Base-by-base conservation (phyloP, 495 filamentous ascomycete genomes). In the Neurospora discreta region DNA sequence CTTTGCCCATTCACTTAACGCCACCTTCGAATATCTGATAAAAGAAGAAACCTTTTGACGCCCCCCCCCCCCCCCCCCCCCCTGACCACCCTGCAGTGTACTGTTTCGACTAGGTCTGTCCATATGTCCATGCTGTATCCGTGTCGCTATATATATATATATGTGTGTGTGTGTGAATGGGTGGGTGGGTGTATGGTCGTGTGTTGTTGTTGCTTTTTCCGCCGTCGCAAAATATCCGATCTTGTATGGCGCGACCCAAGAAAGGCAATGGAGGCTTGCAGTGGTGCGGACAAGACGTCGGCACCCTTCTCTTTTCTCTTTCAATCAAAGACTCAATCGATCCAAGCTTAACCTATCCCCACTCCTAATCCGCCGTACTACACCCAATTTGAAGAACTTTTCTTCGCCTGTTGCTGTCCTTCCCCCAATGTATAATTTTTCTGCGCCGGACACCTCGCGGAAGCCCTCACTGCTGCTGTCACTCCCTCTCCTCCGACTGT, bases 361-460 rank as follows among this genome's bases (percentile, higher is more conserved):
- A 75, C 87, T 89, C 70, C 83, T 80, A 44, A 87, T 82, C 70
- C 87, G 77, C 77, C 84, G 81, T 46, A 88, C 86, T 13, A 88
- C 85, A 26, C 87, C 86, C 1, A 89, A 77, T 74, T 92, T 90
- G 75, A 96, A 96, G 79, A 94, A 97, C 76, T 89, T 86, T 80
- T 97, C 94, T 77, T 97, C 94, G 5, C 94, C 94, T 1, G 82
- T 85, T n/a, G 92, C 90, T 40, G 92, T 96, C 74, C 91, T 82
- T 2, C 94, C 94, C 3, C 94, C 94, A 69, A 97, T 92, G 80
- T 95, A 97, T 90, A 93, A 93, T 74, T 85, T 85, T 82, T 97
- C 94, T 0, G 87, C 86, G 0, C 91, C 91, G 2, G 90, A 75
- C 6, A 89, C 89, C 75, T 96, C 93, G 20, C 91, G 82, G 75